Base-by-base conservation (phyloP, 176 grass and related monocot species). In the Carex cristatella region DNA sequence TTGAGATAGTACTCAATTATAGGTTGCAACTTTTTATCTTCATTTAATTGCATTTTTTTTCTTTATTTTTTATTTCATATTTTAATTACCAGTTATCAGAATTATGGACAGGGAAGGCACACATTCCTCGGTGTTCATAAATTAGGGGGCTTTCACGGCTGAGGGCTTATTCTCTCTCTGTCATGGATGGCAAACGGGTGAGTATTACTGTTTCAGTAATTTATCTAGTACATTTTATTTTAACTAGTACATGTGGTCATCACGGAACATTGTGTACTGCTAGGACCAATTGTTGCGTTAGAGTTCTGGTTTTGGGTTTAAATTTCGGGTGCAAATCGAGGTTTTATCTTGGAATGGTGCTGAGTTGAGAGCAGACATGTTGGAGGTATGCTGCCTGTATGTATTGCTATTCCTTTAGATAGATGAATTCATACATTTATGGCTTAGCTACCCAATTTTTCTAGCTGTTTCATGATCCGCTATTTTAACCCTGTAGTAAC, bases 101-200 rank as follows among this genome's bases (percentile, higher is more conserved):
- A 87, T 65, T 98, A 79, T 80, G 87, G 91, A 85, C 13, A 30
- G 92, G 83, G 77, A 98, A 94, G 86, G 87, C 95, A 84, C 95
- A 98, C 85, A 89, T 93, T 76, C 88, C 95, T 65, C 77, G 31
- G 76, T 76, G 81, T 32, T 83, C 89, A 86, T 74, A 86, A 77
- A 81, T 91, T 10, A 88, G 68, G 49, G 90, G 89, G 72, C 83
- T 83, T 86, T 91, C 95, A 84, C 88, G 70, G 64, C 72, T 93
- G 42, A 87, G 88, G 79, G 86, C 92, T 69, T 98, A 94, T 87
- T 98, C 95, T 82, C 86, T 94, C 87, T 89, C 82, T 79, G 74
- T 94, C 14, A 90, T 90, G 79, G 95, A 98, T 86, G 91, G 91
- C 37, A 98, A 93, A 81, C 84, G 95, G 76, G 95, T 98, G 58